These are phyloP conservation scores for Lactuca sativa DNA, from an alignment of 129 eudicot genomes.

Conservation along the genomic window DNA sequence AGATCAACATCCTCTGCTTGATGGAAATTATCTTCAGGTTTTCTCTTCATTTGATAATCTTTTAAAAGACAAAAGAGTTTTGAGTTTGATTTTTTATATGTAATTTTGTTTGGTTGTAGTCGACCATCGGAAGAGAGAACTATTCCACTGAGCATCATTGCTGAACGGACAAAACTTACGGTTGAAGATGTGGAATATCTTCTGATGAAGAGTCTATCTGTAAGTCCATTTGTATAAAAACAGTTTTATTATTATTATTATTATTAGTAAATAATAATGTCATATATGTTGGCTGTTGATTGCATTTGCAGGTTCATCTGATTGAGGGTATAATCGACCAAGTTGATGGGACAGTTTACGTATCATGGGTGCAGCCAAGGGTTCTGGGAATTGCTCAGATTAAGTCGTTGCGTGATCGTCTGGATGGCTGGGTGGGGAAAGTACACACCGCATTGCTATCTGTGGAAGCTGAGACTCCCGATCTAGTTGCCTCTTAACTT, in stretches of 20 bases:
- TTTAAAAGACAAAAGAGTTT: background rate
- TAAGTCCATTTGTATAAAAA: slow-evolving; percentile 31
- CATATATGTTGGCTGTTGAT: no score
- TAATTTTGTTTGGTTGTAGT: slow-evolving; percentile 42
- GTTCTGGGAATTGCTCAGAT: slow-evolving; percentile 85
- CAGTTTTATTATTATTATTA: no score
- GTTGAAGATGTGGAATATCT: slow-evolving; percentile 87
- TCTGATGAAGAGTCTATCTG: slow-evolving; percentile 90
- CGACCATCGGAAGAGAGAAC: slow-evolving; percentile 90
- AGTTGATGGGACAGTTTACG: slow-evolving; percentile 86
- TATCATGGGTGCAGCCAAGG: slow-evolving; percentile 97
- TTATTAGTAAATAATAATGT: no score
- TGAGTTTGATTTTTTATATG: background rate
- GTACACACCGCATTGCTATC: slow-evolving; percentile 90
- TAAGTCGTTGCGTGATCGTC: slow-evolving; percentile 77
- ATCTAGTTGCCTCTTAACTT: slow-evolving; percentile 69
- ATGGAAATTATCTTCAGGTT: slow-evolving; percentile 91
- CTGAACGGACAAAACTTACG: slow-evolving; percentile 69
- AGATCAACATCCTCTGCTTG: slow-evolving; percentile 84
- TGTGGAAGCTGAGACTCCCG: slow-evolving; percentile 95
- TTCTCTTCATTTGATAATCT: background rate
- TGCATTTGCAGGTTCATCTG: slow-evolving; percentile 67
- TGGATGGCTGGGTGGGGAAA: slow-evolving; percentile 85
- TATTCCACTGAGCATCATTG: slow-evolving; percentile 65
- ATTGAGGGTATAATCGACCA: slow-evolving; percentile 95